Evolutionary conservation across 2,329 filamentous ascomycete species (phyloP), one percentile per base, ranked within the genome.

Genomic region (Lachnellula subtilissima): DNA sequence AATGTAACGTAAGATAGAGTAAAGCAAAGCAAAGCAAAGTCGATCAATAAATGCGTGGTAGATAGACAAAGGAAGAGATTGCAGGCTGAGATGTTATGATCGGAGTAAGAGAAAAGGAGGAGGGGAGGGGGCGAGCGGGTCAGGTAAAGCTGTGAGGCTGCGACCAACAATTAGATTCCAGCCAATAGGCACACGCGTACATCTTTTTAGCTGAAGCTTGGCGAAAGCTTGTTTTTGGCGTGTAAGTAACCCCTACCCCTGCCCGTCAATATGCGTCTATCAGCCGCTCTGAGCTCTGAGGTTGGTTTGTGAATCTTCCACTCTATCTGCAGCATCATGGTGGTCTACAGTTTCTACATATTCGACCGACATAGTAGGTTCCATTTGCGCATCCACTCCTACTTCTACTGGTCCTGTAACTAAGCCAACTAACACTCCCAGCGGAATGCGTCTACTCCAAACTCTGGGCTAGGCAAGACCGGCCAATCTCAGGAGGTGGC

Each of bases 371-470:
- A 99, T 75, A 96, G 94, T 97, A 81, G 70, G 83, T 36, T 25
- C 37, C 40, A 40, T 48, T 46, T 42, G 1, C 22, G 22, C 22
- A 22, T 22, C 22, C 22, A 22, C 22, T 22, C 22, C 25, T 40
- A 35, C 19, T 37, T 19, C 22, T 42, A 28, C n/a, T 23, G 17
- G 37, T 23, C 2, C 11, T 25, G 42, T 28, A 45, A 23, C 5
- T 19, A 12, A 55, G 39, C 39, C 14, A 53, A 48, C 52, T 58
- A 61, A 54, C 53, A 53, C 59, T 51, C 19, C 25, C 72, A 97
- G 93, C 94, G 71, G 93, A 97, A 76, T 99, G 94, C 78, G 91
- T 99, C 75, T 99, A 97, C 84, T 88, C 86, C 72, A 89, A 89
- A 67, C 85, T 86, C 70, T 99, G 93, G 93, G 46, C 66, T 71